These are phyloP conservation scores for Cordyceps fumosorosea DNA, from an alignment of 2,329 filamentous ascomycete species.

Conservation along the genomic window DNA sequence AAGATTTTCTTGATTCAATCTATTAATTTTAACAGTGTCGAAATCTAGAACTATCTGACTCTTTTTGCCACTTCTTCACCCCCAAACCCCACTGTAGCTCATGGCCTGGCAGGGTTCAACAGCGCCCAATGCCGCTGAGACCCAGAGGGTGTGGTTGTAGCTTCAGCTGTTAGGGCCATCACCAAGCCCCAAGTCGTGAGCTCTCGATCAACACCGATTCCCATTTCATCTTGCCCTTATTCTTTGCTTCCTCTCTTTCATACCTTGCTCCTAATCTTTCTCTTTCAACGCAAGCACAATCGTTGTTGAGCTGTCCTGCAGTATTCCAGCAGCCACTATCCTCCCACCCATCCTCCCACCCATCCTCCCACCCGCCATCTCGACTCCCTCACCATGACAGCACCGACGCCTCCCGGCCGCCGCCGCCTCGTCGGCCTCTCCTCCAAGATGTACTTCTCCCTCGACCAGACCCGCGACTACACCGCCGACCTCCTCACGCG, in stretches of 20 bases:
- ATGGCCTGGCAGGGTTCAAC: neutral
- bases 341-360: neutral
- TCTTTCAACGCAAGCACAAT: neutral
- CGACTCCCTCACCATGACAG: conserved; percentile 16
- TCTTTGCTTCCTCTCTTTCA: neutral
- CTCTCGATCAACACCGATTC: neutral
- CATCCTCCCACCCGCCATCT: neutral
- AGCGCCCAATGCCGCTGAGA: neutral
- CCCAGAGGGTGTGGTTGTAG: neutral
- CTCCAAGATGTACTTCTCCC: conserved; percentile 75
- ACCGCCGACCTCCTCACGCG: conserved; percentile 42
- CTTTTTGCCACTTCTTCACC: neutral
- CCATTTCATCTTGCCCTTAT: neutral
- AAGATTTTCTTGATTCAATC: neutral
- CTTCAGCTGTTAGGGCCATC: neutral
- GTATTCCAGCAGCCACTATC: no score
- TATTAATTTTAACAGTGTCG: neutral
- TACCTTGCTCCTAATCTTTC: neutral
- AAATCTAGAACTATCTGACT: neutral
- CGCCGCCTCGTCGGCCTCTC: conserved; percentile 66
- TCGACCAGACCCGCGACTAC: conserved; percentile 53
- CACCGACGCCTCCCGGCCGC: conserved; percentile 26
- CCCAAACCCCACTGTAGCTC: neutral
- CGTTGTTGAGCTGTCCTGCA: neutral
- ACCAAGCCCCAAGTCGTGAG: neutral